Evolutionary conservation across 2,329 filamentous ascomycete species (phyloP).

Genomic region (Phaeosphaeriaceae sp.): DNA sequence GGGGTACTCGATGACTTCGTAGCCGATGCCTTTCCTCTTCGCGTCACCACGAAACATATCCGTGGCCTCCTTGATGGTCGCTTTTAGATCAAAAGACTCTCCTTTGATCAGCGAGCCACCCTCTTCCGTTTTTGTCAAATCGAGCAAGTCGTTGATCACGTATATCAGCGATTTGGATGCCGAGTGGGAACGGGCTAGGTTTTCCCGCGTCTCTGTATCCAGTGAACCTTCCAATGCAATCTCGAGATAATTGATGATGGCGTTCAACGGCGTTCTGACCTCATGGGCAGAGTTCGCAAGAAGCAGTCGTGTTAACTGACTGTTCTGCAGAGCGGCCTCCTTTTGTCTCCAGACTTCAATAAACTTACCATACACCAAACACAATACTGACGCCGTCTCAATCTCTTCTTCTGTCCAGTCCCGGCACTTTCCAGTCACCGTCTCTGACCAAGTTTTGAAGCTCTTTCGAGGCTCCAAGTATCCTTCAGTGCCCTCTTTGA

Average conservation of each 20-base stretch:
- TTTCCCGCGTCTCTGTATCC: conserved; percentile 83
- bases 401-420: conserved; percentile 91
- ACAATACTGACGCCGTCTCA: conserved; percentile 86
- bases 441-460: conserved; percentile 83
- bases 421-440: conserved; percentile 77
- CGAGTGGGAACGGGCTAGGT: conserved; percentile 82
- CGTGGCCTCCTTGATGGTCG: conserved; percentile 77
- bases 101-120: conserved; percentile 80
- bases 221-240: conserved; percentile 83
- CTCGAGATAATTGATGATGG: conserved; percentile 93
- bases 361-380: conserved; percentile 86
- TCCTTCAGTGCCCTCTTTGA: conserved; percentile 73
- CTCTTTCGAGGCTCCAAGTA: conserved; percentile 80
- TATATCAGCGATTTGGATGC: conserved; percentile 92
- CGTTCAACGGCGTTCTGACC: conserved; percentile 87
- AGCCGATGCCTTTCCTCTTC: conserved; percentile 74
- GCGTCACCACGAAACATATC: conserved; percentile 77
- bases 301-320: conserved; percentile 77
- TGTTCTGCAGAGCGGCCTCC: conserved; percentile 81
- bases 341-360: conserved; percentile 95
- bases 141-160: conserved; percentile 89
- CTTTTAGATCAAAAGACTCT: conserved; percentile 75
- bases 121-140: conserved; percentile 87
- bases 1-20: conserved; percentile 70
- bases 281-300: conserved; percentile 91